These are phyloP conservation scores for Fusarium irregulare DNA, from an alignment of 2,329 filamentous ascomycete species.

Conservation along the genomic window DNA sequence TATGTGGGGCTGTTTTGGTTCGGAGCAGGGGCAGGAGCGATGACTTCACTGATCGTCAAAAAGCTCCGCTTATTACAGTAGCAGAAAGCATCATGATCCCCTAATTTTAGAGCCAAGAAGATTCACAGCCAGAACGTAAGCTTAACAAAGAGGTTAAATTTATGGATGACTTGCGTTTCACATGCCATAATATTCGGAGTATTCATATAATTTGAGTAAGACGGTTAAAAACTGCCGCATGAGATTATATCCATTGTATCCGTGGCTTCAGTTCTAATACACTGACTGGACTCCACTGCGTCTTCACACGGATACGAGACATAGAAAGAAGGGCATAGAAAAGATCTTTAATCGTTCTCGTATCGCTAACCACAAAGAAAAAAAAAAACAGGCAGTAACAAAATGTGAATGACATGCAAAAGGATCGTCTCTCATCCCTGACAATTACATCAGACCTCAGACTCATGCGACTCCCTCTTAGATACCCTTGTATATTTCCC, in stretches of 20 bases:
- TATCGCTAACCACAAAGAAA: neutral
- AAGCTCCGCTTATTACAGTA: slow-evolving; percentile 16
- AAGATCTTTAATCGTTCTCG: neutral
- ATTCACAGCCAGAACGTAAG: slow-evolving; percentile 3
- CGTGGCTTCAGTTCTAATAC: neutral
- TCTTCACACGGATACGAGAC: neutral
- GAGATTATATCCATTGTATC: neutral
- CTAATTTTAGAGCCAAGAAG: slow-evolving; percentile 24
- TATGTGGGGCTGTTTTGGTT: slow-evolving; percentile 5
- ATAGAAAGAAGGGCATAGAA: neutral
- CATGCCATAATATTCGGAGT: neutral
- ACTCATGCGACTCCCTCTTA: slow-evolving; percentile 20
- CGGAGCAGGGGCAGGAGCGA: neutral
- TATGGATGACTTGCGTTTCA: neutral
- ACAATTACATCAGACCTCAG: slow-evolving; percentile 19
- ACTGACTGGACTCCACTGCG: neutral
- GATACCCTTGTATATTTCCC: slow-evolving; percentile 19
- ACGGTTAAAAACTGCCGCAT: neutral
- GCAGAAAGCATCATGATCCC: neutral
- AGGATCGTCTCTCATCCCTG: slow-evolving; percentile 1
- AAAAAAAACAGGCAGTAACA: neutral
- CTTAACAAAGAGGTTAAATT: slow-evolving; percentile 24
- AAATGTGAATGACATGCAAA: slow-evolving; percentile 1
- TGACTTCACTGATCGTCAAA: slow-evolving; percentile 37
- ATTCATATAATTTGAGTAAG: neutral